Conservation (phyloP, 2,329 filamentous ascomycete species). For the Phialophora expanda region DNA sequence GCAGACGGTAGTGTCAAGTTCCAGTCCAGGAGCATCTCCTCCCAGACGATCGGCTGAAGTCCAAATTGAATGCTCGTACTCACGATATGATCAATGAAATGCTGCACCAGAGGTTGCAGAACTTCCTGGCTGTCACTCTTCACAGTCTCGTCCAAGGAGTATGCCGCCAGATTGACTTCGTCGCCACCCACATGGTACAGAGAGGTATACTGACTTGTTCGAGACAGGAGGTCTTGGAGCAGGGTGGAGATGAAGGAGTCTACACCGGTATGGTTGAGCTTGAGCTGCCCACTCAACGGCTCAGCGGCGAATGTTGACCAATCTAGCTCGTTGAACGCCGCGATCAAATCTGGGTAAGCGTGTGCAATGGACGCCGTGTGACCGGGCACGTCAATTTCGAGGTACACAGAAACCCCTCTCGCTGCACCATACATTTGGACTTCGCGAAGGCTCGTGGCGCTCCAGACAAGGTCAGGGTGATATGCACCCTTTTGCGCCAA, state of each 20-base stretch:
- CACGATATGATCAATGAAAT: slow-evolving; percentile 74
- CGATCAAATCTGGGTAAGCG: slow-evolving; percentile 72
- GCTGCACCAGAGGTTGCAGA: slow-evolving; percentile 76
- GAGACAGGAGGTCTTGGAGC: slow-evolving; percentile 76
- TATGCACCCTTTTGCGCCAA: slow-evolving; percentile 77
- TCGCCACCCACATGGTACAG: slow-evolving; percentile 90
- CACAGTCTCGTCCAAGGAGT: slow-evolving; percentile 74
- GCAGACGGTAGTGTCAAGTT: slow-evolving; percentile 73
- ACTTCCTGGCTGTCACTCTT: slow-evolving; percentile 67
- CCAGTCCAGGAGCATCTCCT: slow-evolving; percentile 82
- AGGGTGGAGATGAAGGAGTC: slow-evolving; percentile 73
- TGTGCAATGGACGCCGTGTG: slow-evolving; percentile 72
- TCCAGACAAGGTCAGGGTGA: slow-evolving; percentile 69
- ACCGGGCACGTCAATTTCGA: slow-evolving; percentile 82
- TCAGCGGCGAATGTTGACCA: slow-evolving; percentile 61
- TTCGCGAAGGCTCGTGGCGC: slow-evolving; percentile 64
- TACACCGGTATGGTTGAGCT: slow-evolving; percentile 74
- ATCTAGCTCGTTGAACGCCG: slow-evolving; percentile 62
- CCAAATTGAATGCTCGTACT: slow-evolving; percentile 66
- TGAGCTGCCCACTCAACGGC: slow-evolving; percentile 68
- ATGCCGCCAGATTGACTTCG: slow-evolving; percentile 79
- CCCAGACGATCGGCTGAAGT: slow-evolving; percentile 80
- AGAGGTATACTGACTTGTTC: slow-evolving; percentile 69
- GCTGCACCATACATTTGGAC: slow-evolving; percentile 74
- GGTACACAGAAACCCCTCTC: slow-evolving; percentile 71